A percentile compares a stretch with the other conserved stretches of the same genome.
Conservation (phyloP, 2,329 filamentous ascomycete genomes). For the Trichoderma koningiopsis region DNA sequence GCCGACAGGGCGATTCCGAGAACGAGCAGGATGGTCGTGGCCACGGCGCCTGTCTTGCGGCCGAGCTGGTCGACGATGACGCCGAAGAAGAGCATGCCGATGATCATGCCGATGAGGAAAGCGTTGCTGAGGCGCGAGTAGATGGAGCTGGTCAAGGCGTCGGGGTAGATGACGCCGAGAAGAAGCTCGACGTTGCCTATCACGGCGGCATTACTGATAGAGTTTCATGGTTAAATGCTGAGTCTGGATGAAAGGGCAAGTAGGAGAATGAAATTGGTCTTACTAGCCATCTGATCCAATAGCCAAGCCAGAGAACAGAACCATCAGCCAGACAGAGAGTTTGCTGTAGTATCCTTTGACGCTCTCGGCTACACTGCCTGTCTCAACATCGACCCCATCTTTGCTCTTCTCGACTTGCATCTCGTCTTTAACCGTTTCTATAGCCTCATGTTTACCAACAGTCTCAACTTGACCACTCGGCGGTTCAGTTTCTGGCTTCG, state of each 20-base stretch:
- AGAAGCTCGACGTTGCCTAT: conserved; percentile 50
- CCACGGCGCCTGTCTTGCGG: conserved; percentile 51
- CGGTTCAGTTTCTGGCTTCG: not conserved
- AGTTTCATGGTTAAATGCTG: not conserved
- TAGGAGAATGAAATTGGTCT: conserved; percentile 22
- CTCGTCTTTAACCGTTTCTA: not conserved
- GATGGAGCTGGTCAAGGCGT: conserved; percentile 46
- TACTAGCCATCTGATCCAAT: conserved; percentile 50
- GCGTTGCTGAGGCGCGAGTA: conserved; percentile 57
- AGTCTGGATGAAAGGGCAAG: not conserved
- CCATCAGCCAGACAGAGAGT: conserved; percentile 46
- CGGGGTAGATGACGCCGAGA: conserved; percentile 45
- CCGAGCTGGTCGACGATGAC: conserved; percentile 52
- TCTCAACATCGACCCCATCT: conserved; percentile 28
- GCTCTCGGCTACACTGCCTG: conserved; percentile 16
- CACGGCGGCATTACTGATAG: conserved; percentile 45
- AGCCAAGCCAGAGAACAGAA: conserved; percentile 49
- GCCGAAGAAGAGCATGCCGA: conserved; percentile 59
- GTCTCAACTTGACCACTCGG: not conserved
- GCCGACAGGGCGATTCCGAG: conserved; percentile 51
- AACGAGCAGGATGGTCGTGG: conserved; percentile 50
- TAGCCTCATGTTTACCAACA: not conserved
- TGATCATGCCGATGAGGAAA: conserved; percentile 57
- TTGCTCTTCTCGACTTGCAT: not conserved
- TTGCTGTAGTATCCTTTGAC: conserved; percentile 42